Evolutionary conservation across 2,329 filamentous ascomycete species (phyloP).

Genomic region (Monilinia polystroma): DNA sequence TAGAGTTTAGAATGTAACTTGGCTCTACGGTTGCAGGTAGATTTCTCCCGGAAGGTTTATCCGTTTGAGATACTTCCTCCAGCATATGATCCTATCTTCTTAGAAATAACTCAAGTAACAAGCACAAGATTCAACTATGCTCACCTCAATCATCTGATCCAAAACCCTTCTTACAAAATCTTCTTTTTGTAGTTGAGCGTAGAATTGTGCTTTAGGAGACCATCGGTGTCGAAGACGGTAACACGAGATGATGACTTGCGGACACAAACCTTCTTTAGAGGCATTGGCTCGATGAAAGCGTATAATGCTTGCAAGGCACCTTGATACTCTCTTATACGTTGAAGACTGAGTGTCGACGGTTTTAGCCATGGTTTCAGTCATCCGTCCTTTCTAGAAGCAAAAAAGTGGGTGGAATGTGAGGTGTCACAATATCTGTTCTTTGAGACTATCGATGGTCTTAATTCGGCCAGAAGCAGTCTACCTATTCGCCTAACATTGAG

Average conservation of each 20-base stretch:
- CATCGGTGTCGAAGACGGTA: slow-evolving; percentile 17
- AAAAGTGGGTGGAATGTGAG: not conserved
- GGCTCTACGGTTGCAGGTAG: slow-evolving; percentile 16
- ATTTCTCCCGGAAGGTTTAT: slow-evolving; percentile 15
- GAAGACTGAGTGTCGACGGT: not conserved
- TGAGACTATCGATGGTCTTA: not conserved
- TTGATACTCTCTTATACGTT: slow-evolving; percentile 17
- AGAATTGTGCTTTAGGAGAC: slow-evolving; percentile 10
- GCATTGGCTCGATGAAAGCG: slow-evolving; percentile 20
- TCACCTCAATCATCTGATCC: slow-evolving; percentile 21
- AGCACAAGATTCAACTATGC: not conserved
- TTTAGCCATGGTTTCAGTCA: not conserved
- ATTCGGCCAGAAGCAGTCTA: not conserved
- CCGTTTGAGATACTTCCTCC: not conserved
- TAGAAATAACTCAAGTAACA: not conserved
- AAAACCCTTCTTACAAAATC: slow-evolving; percentile 16
- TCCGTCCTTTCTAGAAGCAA: not conserved
- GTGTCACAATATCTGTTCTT: not conserved
- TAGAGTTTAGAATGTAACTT: slow-evolving; percentile 17
- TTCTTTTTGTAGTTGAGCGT: slow-evolving; percentile 15
- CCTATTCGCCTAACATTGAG: not conserved
- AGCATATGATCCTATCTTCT: slow-evolving; percentile 4
- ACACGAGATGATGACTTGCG: slow-evolving; percentile 21
- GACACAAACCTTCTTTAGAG: slow-evolving; percentile 21
- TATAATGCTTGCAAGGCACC: slow-evolving; percentile 20